Base-by-base conservation (phyloP, 2,329 filamentous ascomycete species). In the Periconia sp. region DNA sequence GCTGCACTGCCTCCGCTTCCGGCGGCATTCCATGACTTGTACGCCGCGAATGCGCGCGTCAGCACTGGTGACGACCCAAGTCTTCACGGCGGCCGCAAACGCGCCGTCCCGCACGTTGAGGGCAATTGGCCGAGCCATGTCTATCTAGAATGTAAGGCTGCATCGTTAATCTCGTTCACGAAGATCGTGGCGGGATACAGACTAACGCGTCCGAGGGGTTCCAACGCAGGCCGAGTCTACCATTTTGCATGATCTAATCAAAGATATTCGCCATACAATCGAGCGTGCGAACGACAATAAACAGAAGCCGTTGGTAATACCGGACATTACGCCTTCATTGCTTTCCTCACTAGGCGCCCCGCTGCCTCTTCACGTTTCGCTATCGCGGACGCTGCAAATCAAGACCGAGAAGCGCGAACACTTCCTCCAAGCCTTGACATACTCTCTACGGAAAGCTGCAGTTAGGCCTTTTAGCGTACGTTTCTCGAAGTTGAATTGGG, bases 41-140 rank as follows among this genome's bases (percentile, higher is more conserved):
- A 99, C 71, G 87, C 92, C 19, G 86, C 88, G 9, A 88, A 85
- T 28, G 85, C 88, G 37, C 84, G 92, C 50, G 78, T 87, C 50
- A 89, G 87, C 69, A 86, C 86, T 28, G 79, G 77, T 57, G 94
- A 97, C 71, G 88, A 96, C 63, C 91, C 92, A 1, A 78, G 79
- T 46, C 77, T 97, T 44, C 94, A 99, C 68, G 87, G 87, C 22
- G 94, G 94, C 40, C 85, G 92, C 32, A 89, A 86, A 64, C 83
- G 94, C 29, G 81, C 86, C 43, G 88, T 84, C 35, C 92, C 92
- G 17, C 94, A 99, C 70, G 77, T 92, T 18, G 82, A 85, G 46
- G 94, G 94, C 47, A 89, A 91, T 68, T 99, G 94, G 94, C 90
- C 92, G 1, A 90, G 86, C 23, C 92, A 97, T 71, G 67, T 97